These are phyloP conservation scores for Amanita pallidorosea DNA, from an alignment of 768 basidiomycete species.

Conservation along the genomic window DNA sequence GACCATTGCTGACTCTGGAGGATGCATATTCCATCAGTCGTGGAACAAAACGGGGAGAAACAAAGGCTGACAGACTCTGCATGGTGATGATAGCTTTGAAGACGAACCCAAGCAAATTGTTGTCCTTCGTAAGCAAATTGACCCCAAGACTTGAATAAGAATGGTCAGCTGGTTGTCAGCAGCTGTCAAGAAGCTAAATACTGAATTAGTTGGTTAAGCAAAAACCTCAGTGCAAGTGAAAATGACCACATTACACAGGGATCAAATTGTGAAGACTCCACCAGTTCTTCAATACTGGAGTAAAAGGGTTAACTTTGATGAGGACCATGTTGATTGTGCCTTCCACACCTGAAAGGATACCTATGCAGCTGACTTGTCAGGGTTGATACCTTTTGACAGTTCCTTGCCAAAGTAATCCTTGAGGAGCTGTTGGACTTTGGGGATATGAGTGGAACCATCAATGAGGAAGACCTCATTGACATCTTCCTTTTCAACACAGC, in stretches of 20 bases:
- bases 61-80: too few species aligned
- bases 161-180: conserved; percentile 93
- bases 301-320: conserved; percentile 92
- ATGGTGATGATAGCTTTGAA: too few species aligned
- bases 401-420: conserved; percentile 98
- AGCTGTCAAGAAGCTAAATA: conserved; percentile 59
- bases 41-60: too few species aligned
- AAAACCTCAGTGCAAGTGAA: conserved; percentile 85
- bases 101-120: conserved; percentile 74
- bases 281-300: conserved; percentile 99
- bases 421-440: conserved; percentile 97
- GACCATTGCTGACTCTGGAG: too few species aligned
- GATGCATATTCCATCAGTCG: too few species aligned
- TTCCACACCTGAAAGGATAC: conserved; percentile 92
- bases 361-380: conserved; percentile 95
- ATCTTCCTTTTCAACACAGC: conserved; percentile 71
- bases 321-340: conserved; percentile 86
- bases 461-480: conserved; percentile 90
- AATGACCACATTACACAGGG: conserved; percentile 93
- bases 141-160: conserved; percentile 94
- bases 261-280: conserved; percentile 98
- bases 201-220: conserved; percentile 13
- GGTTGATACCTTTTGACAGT: conserved; percentile 97
- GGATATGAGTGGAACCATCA: conserved; percentile 98
- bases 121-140: conserved; percentile 97